Base-by-base conservation (phyloP, 2,329 filamentous ascomycete species). In the Aureobasidium sp. region DNA sequence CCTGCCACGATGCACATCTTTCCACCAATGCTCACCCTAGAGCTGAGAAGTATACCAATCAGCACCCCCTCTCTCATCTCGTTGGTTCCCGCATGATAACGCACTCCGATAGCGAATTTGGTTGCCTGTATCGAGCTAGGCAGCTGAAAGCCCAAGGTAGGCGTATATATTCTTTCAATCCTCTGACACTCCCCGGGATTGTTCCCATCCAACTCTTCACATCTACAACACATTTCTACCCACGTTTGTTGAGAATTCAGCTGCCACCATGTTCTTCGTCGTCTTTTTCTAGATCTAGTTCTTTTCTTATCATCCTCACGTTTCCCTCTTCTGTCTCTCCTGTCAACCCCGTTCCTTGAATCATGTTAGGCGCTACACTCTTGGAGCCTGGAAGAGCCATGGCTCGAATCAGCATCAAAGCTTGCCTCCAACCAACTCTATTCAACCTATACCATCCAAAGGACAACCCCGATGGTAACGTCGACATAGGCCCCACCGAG, bases 401-500 rank as follows among this genome's bases (percentile, higher is more conserved):
- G 19, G 57, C 58, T 17, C 21, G 43, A n/a, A 45, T 50, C 11
- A 61, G 45, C 27, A 49, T 64, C 15, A 63, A 63, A 37, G 62
- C 65, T 25, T 59, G 57, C 15, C 62, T 66, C 5, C 49, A 45
- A 2, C 51, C 58, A 5, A 61, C 68, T 19, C 47, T 67, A 2
- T 40, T 53, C 25, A 60, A 66, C 45, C 57, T 57, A 17, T 70
- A 69, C 53, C 62, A 70, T 55, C 57, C 65, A 5, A 60, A 63
- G 2, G 64, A 54, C 8, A 73, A 71, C 54, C 70, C 69, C 9
- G 61, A 66, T 46, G 70, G 69, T 13, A 62, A 67, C 15, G 51
- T 73, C 29, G 69, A 69, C 43, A 61, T 71, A 31, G 69, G 69
- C 8, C 69, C 68, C 8, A 66, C 68, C 9, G 70, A 72, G 47